Evolutionary conservation across 169 alveolate genomes (phyloP), one percentile per base, ranked within the genome.

Genomic region (Cryptosporidium bovis): DNA sequence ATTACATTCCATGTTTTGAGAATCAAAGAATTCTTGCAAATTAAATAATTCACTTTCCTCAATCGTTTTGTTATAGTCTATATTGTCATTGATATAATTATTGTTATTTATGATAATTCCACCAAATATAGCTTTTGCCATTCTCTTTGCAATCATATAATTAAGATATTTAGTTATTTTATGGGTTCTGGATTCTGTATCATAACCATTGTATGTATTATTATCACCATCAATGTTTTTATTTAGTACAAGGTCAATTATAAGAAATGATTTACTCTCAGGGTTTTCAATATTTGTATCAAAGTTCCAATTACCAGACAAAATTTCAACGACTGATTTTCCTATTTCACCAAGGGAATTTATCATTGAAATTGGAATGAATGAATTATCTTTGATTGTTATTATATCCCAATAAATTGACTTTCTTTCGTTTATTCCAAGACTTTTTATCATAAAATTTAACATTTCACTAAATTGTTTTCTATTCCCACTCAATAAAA

Each of bases 321-420:
- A 13, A 20, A 77, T 64, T 10, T 48, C 36, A 10, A 10, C 56
- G 7, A 77, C 50, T 16, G 48, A 16, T 15, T 58, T 40, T 18
- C 60, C 51, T 34, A 77, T 34, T 62, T 77, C 87, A 2, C 87
- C 87, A 5, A 77, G 24, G 7, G 87, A 60, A 60, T 77, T 77
- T 12, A 77, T 34, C 87, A 77, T 60, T 6, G 87, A 77, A 13
- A 1, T 10, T 34, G 87, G 87, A 48, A 77, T 58, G 6, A 77
- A 48, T 15, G 46, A 33, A n/a, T 12, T 7, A n/a, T 77, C 64
- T 2, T 34, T 20, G n/a, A 77, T 40, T 2, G 58, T 51, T 3
- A 60, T 50, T 31, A 77, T 62, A 44, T 62, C 71, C 87, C 87
- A 77, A 24, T 58, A 77, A 29, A 77, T 60, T 40, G 56, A 13